A percentile compares a stretch with the other conserved stretches of the same genome.
phyloP scores from a whole-genome alignment of 208 protist species.

The Trypanosoma avium region DNA sequence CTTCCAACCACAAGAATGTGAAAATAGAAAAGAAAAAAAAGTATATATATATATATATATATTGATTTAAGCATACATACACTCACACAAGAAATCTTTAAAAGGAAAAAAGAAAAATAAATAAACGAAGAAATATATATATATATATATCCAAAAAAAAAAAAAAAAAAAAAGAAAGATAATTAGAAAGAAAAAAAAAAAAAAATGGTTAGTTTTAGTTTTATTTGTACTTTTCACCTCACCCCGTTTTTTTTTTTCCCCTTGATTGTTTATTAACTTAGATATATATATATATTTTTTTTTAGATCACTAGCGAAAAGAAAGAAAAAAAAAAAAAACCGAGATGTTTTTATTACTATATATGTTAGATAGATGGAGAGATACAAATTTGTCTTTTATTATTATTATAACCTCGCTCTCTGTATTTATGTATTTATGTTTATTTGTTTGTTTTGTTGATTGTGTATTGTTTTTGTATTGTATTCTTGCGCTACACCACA shows the following conservation, averaged over 20 bases:
- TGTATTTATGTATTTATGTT: too few relatives aligned
- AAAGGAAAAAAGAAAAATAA: conserved; percentile 5
- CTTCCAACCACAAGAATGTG: conserved; percentile 10
- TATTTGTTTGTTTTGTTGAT: too few relatives aligned
- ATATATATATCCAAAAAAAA: not conserved
- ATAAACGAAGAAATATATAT: too few relatives aligned
- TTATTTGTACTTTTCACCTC: not conserved
- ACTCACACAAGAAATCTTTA: not conserved
- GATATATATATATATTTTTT: too few relatives aligned
- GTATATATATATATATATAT: not conserved
- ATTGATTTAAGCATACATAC: too few relatives aligned
- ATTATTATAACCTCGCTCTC: too few relatives aligned
- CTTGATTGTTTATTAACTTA: conserved; percentile 9
- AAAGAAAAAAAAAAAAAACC: conserved; percentile 3
- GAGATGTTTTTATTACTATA: conserved; percentile 7
- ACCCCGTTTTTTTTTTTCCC: not conserved
- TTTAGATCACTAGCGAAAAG: conserved; percentile 11
- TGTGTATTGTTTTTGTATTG: too few relatives aligned
- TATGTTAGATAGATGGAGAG: not conserved
- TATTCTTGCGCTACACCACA: too few relatives aligned
- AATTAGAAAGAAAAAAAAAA: not conserved
- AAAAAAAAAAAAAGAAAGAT: not conserved
- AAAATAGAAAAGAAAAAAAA: not conserved
- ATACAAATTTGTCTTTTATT: too few relatives aligned
- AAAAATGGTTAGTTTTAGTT: not conserved